Conservation (phyloP, 371 early-diverging fungal species). For the Mortierella sp. region DNA sequence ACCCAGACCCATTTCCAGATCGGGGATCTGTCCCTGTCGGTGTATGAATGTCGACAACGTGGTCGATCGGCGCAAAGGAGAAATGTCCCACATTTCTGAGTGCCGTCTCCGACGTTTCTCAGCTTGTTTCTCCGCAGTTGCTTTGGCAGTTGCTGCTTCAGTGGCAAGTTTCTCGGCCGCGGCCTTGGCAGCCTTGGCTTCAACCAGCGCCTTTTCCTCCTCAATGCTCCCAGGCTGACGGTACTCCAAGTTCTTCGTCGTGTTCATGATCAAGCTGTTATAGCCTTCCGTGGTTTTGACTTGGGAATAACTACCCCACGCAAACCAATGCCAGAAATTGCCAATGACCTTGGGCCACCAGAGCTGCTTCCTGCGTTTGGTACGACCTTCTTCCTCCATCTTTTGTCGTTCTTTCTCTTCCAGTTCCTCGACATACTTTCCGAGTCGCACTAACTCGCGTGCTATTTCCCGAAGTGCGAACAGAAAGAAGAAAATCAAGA, state of each 20-base stretch:
- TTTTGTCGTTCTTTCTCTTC: constrained; percentile 32
- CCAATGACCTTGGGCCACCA: constrained; percentile 64
- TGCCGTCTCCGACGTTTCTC: constrained; percentile 38
- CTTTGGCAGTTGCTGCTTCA: constrained; percentile 36
- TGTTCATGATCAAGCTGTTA: constrained; percentile 22
- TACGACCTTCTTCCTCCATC: constrained; percentile 26
- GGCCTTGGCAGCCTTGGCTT: constrained; percentile 39
- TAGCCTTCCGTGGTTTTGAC: constrained; percentile 42
- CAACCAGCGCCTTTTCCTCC: constrained; percentile 38
- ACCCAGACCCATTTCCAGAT: constrained; percentile 26
- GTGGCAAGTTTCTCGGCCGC: constrained; percentile 36
- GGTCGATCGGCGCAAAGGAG: constrained; percentile 26
- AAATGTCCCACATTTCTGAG: constrained; percentile 22
- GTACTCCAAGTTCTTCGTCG: constrained; percentile 44
- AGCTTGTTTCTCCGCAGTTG: constrained; percentile 50
- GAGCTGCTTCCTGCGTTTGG: constrained; percentile 55
- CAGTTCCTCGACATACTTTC: constrained; percentile 54
- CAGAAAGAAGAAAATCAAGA: constrained; percentile 72
- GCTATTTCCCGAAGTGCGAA: constrained; percentile 71
- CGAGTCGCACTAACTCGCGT: constrained; percentile 62
- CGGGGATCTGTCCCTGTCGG: not conserved
- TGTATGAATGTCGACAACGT: constrained; percentile 29
- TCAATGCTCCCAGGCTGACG: constrained; percentile 30
- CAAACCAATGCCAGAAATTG: constrained; percentile 64
- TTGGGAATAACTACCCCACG: constrained; percentile 59